Conservation (phyloP, 805 yeast species). For the Yamadazyma phyllophila region DNA sequence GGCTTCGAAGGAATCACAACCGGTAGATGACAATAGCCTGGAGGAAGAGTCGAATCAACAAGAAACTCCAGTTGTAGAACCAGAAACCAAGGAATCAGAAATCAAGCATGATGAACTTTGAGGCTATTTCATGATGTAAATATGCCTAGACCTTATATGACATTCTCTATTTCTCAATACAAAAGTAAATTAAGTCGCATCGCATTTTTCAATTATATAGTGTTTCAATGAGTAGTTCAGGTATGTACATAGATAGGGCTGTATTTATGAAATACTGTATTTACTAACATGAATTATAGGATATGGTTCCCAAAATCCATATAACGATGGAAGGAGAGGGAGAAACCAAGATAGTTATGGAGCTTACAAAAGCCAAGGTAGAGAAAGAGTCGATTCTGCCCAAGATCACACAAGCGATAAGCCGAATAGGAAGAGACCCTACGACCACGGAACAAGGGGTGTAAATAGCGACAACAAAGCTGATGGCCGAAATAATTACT, state of each 20-base stretch:
- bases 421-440: slow-evolving; percentile 14
- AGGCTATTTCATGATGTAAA: background rate
- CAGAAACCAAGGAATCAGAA: slow-evolving; percentile 3
- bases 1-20: background rate
- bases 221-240: slow-evolving; percentile 4
- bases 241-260: slow-evolving; percentile 1
- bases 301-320: background rate
- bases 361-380: slow-evolving; percentile 9
- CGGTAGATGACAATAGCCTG: background rate
- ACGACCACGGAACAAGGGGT: slow-evolving; percentile 1
- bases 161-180: no score
- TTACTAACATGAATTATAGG: slow-evolving; percentile 3
- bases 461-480: background rate
- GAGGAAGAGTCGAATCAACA: background rate
- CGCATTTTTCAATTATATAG: background rate
- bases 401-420: slow-evolving; percentile 8
- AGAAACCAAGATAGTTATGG: slow-evolving; percentile 4
- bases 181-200: background rate
- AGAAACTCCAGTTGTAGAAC: slow-evolving; percentile 1
- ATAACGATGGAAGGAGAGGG: slow-evolving; percentile 7
- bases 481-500: background rate
- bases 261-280: background rate
- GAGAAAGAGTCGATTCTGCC: slow-evolving; percentile 16
- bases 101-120: slow-evolving; percentile 23
- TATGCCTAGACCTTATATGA: background rate